phyloP scores from a whole-genome alignment of 345 rosid species.

The Nephelium lappaceum region DNA sequence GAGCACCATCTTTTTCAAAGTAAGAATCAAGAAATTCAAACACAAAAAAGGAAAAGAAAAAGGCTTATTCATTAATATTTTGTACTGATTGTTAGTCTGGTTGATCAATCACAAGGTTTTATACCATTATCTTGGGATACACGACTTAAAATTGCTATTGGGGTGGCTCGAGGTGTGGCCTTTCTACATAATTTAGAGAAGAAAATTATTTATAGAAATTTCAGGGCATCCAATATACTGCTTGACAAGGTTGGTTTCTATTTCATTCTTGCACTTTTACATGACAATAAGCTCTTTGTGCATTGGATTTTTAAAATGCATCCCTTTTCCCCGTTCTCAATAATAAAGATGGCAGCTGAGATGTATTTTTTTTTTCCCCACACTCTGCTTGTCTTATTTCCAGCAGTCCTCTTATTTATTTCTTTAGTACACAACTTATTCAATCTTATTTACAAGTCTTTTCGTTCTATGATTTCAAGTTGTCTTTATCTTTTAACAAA shows the following conservation, averaged over 20 bases:
- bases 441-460: too few relatives aligned
- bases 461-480: too few relatives aligned
- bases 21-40: slow-evolving; percentile 34
- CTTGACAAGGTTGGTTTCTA: slow-evolving; percentile 64
- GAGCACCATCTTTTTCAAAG: slow-evolving; percentile 77
- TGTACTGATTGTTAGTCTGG: not conserved
- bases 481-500: too few relatives aligned
- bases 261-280: too few relatives aligned
- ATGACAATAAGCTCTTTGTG: too few relatives aligned
- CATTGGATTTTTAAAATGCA: too few relatives aligned
- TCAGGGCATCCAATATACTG: slow-evolving; percentile 80
- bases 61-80: not conserved
- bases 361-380: too few relatives aligned
- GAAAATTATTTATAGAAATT: slow-evolving; percentile 82
- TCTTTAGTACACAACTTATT: too few relatives aligned
- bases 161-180: slow-evolving; percentile 84
- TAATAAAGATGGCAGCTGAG: too few relatives aligned
- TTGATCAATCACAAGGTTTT: slow-evolving; percentile 40
- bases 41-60: not conserved
- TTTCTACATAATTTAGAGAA: slow-evolving; percentile 69
- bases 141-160: slow-evolving; percentile 66
- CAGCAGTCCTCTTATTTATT: too few relatives aligned
- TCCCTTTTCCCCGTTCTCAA: too few relatives aligned
- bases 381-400: too few relatives aligned
- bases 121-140: slow-evolving; percentile 73